These are phyloP conservation scores for Zymoseptoria brevis DNA, from an alignment of 2,329 filamentous ascomycete genomes.

Conservation along the genomic window DNA sequence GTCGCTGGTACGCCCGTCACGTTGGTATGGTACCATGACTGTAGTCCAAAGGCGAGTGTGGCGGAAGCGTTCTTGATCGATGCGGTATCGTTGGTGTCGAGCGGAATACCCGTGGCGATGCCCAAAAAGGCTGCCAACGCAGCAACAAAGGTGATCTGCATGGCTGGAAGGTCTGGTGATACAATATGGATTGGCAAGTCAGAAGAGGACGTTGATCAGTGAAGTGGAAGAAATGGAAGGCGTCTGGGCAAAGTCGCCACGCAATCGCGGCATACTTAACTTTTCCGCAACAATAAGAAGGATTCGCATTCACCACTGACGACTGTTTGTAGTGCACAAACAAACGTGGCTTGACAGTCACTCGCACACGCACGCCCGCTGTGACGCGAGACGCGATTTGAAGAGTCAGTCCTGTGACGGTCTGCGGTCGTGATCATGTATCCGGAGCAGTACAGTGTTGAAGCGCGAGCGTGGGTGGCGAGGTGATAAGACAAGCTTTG, in stretches of 20 bases:
- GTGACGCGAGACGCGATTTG: neutral
- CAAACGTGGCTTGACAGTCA: neutral
- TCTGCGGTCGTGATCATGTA: neutral
- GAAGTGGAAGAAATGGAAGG: neutral
- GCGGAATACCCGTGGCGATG: slow-evolving; percentile 4
- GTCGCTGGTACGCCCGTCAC: slow-evolving; percentile 21
- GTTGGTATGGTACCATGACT: slow-evolving; percentile 31
- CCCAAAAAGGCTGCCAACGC: neutral
- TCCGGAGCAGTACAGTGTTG: neutral
- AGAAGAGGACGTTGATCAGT: neutral
- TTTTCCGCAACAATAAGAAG: neutral
- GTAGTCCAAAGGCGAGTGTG: slow-evolving; percentile 27
- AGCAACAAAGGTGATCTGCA: neutral
- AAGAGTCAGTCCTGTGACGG: neutral
- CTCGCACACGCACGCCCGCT: neutral
- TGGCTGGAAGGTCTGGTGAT: neutral
- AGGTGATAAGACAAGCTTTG: too few relatives aligned
- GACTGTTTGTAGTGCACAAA: neutral
- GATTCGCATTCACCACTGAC: neutral
- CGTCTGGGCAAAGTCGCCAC: neutral
- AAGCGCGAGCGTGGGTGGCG: too few relatives aligned
- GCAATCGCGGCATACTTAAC: neutral
- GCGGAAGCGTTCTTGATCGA: slow-evolving; percentile 29
- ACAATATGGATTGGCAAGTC: neutral
- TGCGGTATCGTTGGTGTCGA: slow-evolving; percentile 17